These are phyloP conservation scores for Nemania sp. DNA, from an alignment of 2,329 filamentous ascomycete species.

Conservation along the genomic window DNA sequence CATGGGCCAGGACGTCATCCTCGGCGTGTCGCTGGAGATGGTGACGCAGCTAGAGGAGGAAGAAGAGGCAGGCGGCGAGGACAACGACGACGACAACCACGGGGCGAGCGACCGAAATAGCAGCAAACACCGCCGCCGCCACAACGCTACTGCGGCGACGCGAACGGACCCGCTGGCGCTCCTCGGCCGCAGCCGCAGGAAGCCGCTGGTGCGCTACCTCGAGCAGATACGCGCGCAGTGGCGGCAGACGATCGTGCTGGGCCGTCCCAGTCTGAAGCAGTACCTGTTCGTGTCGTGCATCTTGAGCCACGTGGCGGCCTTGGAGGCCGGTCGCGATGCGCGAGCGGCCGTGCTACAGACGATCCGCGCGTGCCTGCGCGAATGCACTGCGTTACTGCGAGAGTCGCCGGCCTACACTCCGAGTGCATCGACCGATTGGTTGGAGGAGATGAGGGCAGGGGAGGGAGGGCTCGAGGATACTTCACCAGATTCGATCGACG, in stretches of 20 bases:
- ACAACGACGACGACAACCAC: too few relatives aligned
- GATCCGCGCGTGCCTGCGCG: slow-evolving; percentile 12
- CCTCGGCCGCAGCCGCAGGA: slow-evolving; percentile 19
- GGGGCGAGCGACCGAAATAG: too few relatives aligned
- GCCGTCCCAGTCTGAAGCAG: slow-evolving; percentile 31
- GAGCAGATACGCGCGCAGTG: slow-evolving; percentile 27
- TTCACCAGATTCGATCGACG: slow-evolving; percentile 14
- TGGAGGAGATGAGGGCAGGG: too few relatives aligned
- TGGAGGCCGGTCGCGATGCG: slow-evolving; percentile 15
- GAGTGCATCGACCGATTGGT: slow-evolving; percentile 4
- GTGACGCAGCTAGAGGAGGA: slow-evolving; percentile 32
- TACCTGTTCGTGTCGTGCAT: slow-evolving; percentile 32
- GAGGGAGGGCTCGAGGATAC: too few relatives aligned
- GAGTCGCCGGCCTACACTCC: slow-evolving; percentile 18
- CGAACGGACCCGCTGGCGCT: slow-evolving; percentile 22
- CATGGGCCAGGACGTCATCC: slow-evolving; percentile 29
- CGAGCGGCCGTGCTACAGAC: slow-evolving; percentile 13
- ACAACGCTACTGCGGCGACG: background rate
- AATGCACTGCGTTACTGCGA: slow-evolving; percentile 15
- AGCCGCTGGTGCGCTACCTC: slow-evolving; percentile 25
- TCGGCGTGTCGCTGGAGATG: slow-evolving; percentile 25
- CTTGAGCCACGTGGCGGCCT: slow-evolving; percentile 26
- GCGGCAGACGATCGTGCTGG: slow-evolving; percentile 28
- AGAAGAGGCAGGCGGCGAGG: background rate
- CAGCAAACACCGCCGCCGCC: background rate